Conservation (phyloP, 805 yeast genomes). For the Candida gorgasii region DNA sequence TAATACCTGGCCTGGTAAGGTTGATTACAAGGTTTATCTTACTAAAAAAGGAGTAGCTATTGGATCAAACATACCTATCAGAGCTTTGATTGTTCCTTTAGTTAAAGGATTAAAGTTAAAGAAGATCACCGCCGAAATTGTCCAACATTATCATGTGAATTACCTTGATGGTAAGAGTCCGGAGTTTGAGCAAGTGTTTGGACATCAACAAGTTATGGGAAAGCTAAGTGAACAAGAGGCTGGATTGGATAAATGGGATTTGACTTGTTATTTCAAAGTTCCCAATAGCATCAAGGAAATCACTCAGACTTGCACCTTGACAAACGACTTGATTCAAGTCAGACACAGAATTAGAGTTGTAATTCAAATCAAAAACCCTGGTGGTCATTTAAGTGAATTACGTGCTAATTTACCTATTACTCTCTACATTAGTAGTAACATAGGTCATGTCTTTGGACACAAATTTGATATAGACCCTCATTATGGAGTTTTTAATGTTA, state of each 20-base stretch:
- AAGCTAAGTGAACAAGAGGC: constrained; percentile 13
- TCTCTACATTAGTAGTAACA: constrained; percentile 42
- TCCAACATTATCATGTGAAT: constrained; percentile 34
- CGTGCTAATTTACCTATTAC: constrained; percentile 52
- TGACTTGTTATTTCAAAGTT: constrained; percentile 40
- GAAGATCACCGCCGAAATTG: constrained; percentile 23
- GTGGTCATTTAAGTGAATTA: constrained; percentile 53
- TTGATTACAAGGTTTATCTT: constrained; percentile 49
- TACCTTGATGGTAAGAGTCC: constrained; percentile 43
- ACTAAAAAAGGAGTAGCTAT: constrained; percentile 47
- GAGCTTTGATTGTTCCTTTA: constrained; percentile 47
- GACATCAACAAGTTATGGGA: constrained; percentile 23
- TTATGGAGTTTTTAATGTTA: constrained; percentile 26
- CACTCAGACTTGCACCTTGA: constrained; percentile 45
- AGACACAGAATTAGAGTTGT: constrained; percentile 46
- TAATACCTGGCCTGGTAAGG: constrained; percentile 54
- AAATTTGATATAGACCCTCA: constrained; percentile 32
- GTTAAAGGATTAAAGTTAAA: constrained; percentile 42
- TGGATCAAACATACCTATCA: constrained; percentile 45
- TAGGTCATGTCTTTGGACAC: constrained; percentile 36
- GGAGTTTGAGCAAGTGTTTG: constrained; percentile 35
- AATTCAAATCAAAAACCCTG: constrained; percentile 48
- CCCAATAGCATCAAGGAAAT: constrained; percentile 42
- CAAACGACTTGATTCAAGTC: constrained; percentile 42
- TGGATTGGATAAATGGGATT: constrained; percentile 45